Conservation (phyloP, 169 alveolate species). For the Plasmodium relictum region DNA sequence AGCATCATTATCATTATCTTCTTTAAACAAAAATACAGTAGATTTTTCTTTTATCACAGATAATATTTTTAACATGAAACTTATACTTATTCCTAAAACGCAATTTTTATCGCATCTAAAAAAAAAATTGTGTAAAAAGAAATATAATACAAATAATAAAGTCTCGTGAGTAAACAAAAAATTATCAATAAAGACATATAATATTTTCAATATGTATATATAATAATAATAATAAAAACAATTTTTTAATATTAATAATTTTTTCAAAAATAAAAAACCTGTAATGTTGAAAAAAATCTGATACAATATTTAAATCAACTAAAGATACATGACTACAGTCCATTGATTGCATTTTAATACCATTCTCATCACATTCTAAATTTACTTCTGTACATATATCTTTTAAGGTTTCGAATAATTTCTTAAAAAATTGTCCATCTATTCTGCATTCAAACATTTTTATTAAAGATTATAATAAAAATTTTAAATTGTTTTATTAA, state of each 20-base stretch:
- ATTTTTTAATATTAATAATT: too few relatives aligned
- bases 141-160: not conserved
- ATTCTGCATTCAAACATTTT: conserved; percentile 87
- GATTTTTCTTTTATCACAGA: conserved; percentile 86
- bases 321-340: conserved; percentile 93
- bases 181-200: not conserved
- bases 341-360: conserved; percentile 93
- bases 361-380: conserved; percentile 91
- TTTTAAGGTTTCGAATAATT: conserved; percentile 89
- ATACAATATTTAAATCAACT: conserved; percentile 88
- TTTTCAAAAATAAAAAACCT: conserved; percentile 16
- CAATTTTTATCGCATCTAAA: conserved; percentile 90
- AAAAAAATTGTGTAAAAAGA: not conserved
- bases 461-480: not conserved
- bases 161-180: not conserved
- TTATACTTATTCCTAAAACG: conserved; percentile 84
- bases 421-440: conserved; percentile 85
- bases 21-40: conserved; percentile 81
- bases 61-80: conserved; percentile 86
- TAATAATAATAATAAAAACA: not conserved
- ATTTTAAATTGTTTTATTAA: too few relatives aligned
- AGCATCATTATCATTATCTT: conserved; percentile 83
- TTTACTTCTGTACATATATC: conserved; percentile 92
- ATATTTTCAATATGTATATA: not conserved
- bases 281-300: conserved; percentile 92